Evolutionary conservation across 768 basidiomycete species (phyloP).

Genomic region (Favolaschia claudopus): DNA sequence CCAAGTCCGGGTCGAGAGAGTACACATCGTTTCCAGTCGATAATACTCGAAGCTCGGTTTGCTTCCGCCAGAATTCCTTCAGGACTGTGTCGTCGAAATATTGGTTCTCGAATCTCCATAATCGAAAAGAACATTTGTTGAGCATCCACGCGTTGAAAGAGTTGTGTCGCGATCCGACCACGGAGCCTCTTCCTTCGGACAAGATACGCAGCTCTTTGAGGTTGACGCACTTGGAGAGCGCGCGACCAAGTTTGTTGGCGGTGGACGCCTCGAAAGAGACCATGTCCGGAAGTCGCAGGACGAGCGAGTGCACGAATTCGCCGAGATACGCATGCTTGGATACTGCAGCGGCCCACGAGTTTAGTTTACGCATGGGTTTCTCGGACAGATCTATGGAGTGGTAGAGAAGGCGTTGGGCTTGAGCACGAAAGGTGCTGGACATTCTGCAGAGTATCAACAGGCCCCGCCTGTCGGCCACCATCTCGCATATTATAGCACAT

Average conservation of each 20-base stretch:
- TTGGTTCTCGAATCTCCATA: not conserved
- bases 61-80: not conserved
- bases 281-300: not conserved
- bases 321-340: constrained; percentile 6
- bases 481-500: not conserved
- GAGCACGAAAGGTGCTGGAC: not conserved
- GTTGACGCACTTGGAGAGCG: not conserved
- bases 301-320: constrained; percentile 1
- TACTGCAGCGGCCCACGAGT: constrained; percentile 6
- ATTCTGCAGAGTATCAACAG: not conserved
- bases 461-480: not conserved
- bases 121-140: not conserved
- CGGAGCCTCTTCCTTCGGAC: too few relatives aligned
- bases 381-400: not conserved
- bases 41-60: not conserved
- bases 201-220: not conserved
- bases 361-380: not conserved
- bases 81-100: not conserved
- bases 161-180: too few relatives aligned
- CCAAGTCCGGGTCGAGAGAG: too few relatives aligned
- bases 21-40: too few relatives aligned
- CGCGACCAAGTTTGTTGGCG: not conserved
- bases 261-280: not conserved
- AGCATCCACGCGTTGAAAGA: not conserved
- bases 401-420: constrained; percentile 9